Percentiles rank a stretch among this genome's conserved stretches.
Conservation (phyloP, 129 eudicot species). For the Flaveria bidentis region DNA sequence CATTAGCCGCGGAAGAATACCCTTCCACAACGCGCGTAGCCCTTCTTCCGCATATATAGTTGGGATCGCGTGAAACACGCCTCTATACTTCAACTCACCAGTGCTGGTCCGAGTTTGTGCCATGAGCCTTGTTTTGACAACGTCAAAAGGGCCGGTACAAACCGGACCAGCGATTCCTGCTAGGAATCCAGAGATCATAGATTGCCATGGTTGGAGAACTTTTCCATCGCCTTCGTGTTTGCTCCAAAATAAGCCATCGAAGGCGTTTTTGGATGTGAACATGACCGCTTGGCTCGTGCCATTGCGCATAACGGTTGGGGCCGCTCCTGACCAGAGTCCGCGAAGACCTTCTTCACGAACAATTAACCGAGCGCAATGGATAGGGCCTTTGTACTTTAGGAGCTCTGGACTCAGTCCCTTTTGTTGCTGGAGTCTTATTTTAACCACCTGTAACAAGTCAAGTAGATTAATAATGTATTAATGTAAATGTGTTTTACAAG, state of each 20-base stretch:
- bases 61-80: slow-evolving; percentile 77
- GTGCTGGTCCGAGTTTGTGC: slow-evolving; percentile 63
- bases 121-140: slow-evolving; percentile 93
- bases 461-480: neutral
- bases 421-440: slow-evolving; percentile 92
- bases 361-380: slow-evolving; percentile 78
- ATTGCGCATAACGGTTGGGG: slow-evolving; percentile 93
- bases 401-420: slow-evolving; percentile 77
- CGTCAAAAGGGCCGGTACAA: slow-evolving; percentile 93
- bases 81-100: slow-evolving; percentile 69
- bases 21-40: slow-evolving; percentile 81
- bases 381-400: slow-evolving; percentile 82
- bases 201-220: slow-evolving; percentile 83
- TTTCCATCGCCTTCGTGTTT: slow-evolving; percentile 84
- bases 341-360: slow-evolving; percentile 78
- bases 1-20: slow-evolving; percentile 86
- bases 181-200: slow-evolving; percentile 91
- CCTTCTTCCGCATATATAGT: slow-evolving; percentile 86
- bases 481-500: too few species aligned
- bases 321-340: slow-evolving; percentile 95
- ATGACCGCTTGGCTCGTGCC: slow-evolving; percentile 97
- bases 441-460: slow-evolving; percentile 67
- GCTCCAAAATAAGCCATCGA: slow-evolving; percentile 70
- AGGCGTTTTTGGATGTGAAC: slow-evolving; percentile 82
- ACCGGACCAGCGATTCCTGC: slow-evolving; percentile 88